phyloP scores from a whole-genome alignment of 139 green algal species.

The Nannochloris sp. region DNA sequence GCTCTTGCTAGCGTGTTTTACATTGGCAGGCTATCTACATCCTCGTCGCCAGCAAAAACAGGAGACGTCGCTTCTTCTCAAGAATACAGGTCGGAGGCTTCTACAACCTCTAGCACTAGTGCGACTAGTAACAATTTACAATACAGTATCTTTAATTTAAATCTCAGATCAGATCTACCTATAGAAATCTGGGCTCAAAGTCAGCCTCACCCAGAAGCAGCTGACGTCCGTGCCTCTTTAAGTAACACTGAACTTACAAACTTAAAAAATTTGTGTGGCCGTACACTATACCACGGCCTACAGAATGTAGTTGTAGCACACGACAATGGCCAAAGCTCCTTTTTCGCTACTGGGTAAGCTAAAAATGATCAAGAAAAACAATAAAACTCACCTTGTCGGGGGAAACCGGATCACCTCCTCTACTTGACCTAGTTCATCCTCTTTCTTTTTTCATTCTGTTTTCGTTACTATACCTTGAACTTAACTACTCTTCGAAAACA shows the following conservation, averaged over 20 bases:
- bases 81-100: no score
- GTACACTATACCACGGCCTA: conserved; percentile 44
- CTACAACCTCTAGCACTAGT: no score
- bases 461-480: neutral
- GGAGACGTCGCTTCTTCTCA: no score
- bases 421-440: neutral
- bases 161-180: no score
- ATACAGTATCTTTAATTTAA: no score
- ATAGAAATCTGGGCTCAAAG: neutral
- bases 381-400: conserved; percentile 6
- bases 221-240: neutral
- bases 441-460: neutral
- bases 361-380: neutral
- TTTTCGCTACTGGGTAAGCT: neutral
- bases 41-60: no score
- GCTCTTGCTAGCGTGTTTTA: no score
- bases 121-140: no score
- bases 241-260: conserved; percentile 2
- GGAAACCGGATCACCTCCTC: no score
- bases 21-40: no score
- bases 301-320: conserved; percentile 21
- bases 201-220: neutral
- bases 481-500: conserved; percentile 2
- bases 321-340: neutral
- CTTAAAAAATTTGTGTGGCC: conserved; percentile 32